phyloP scores from a whole-genome alignment of 306 rosid genomes.

The Cajanus cajan region DNA sequence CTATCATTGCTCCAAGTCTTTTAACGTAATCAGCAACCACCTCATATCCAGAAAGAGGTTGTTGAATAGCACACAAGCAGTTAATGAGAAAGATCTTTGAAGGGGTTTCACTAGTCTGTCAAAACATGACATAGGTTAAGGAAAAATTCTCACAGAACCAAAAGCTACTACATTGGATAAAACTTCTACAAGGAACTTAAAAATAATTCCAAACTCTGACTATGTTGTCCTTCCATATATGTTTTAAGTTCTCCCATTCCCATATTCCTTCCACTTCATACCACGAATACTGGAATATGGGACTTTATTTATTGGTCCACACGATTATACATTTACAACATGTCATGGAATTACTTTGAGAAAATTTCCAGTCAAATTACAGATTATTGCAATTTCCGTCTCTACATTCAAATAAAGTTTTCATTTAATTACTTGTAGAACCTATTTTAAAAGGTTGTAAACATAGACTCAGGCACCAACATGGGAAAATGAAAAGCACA shows the following conservation, averaged over 20 bases:
- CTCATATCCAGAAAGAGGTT: constrained; percentile 75
- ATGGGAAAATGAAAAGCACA: background rate
- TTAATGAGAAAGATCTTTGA: constrained; percentile 91
- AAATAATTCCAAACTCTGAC: background rate
- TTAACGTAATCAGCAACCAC: constrained; percentile 75
- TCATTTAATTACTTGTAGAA: background rate
- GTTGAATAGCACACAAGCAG: constrained; percentile 83
- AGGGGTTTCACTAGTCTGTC: constrained; percentile 85
- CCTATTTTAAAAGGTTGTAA: constrained; percentile 8
- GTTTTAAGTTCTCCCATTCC: background rate
- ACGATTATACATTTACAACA: background rate
- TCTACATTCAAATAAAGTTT: background rate
- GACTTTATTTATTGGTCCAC: background rate
- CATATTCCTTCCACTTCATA: constrained; percentile 14
- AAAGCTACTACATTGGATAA: background rate
- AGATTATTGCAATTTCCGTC: background rate
- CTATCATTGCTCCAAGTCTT: constrained; percentile 74
- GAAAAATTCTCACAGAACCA: background rate
- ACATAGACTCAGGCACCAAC: background rate
- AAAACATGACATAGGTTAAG: constrained; percentile 29
- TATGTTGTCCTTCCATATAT: background rate
- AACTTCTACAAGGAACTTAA: background rate
- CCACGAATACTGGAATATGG: background rate
- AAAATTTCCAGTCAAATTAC: background rate
- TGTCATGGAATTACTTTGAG: constrained; percentile 11